Base-by-base conservation (phyloP, 148 eudicot genomes). In the Amaranthus hypochondriacus region DNA sequence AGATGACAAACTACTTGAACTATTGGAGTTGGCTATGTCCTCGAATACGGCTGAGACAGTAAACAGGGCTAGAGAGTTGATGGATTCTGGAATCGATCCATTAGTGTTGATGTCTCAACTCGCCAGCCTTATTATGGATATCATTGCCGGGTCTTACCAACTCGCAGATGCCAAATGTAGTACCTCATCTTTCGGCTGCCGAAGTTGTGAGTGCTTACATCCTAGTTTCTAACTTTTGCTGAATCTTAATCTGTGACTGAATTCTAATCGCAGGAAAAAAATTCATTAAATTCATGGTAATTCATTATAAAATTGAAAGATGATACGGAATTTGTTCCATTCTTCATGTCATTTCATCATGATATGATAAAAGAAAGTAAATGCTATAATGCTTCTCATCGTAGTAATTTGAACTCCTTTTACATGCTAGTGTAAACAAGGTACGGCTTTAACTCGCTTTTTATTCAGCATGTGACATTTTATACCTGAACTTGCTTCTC, bases 31-130 rank as follows among this genome's bases (percentile, higher is more conserved):
- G 79, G 98, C 97, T 66, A 88, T 94, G 92, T 89, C 96, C 56
- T 94, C 97, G 58, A 87, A 94, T 83, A 92, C 96, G 48, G 87
- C 89, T 65, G 97, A 94, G 81, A 94, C 98, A 2, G 97, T 94
- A 42, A 91, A 82, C 81, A 87, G 84, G 84, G 96, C 98, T 18
- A 85, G 98, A 77, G 98, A 94, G 62, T 82, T 94, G 77, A 83
- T 94, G 93, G 97, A 91, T 77, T 87, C 96, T 4, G 97, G 98
- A 49, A 81, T 92, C 67, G 98, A 94, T 69, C 98, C 98, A 28
- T 84, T 91, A 73, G 85, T 83, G 67, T 84, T 94, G 65, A 89
- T 88, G 92, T 91, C 98, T 82, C 98, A 94, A 78, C 66, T 94
- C 67, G 97, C 91, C 72, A 83, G 88, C 67, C 89, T 94, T 63